A percentile compares a stretch with the other conserved stretches of the same genome.
Conservation (phyloP, 2,329 filamentous ascomycete genomes). For the Xylariomycetidae sp. region DNA sequence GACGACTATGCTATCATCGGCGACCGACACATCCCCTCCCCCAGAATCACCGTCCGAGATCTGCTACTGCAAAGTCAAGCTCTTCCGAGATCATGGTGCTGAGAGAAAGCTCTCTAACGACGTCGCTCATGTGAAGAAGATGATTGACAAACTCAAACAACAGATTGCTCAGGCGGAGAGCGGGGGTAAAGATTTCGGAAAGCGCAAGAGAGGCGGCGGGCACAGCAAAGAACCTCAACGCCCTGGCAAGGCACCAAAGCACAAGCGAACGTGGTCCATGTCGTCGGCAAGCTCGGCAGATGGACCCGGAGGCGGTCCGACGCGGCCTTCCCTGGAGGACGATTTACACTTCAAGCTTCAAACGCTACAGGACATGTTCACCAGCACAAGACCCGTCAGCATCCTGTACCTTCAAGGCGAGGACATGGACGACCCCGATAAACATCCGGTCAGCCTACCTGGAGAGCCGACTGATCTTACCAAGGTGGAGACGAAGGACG, state of each 20-base stretch:
- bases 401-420: constrained; percentile 72
- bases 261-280: constrained; percentile 94
- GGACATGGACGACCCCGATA: constrained; percentile 72
- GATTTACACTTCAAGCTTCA: constrained; percentile 74
- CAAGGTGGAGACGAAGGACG: constrained; percentile 44
- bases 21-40: constrained; percentile 42
- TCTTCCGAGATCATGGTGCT: constrained; percentile 92
- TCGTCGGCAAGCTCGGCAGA: constrained; percentile 65
- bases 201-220: constrained; percentile 51
- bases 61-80: constrained; percentile 93
- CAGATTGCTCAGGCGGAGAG: constrained; percentile 76
- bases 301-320: constrained; percentile 32
- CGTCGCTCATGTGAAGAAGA: constrained; percentile 89
- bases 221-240: constrained; percentile 48
- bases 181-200: constrained; percentile 61
- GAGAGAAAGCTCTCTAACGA: constrained; percentile 95
- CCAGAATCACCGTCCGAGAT: constrained; percentile 58
- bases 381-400: constrained; percentile 72
- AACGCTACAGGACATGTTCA: constrained; percentile 81
- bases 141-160: constrained; percentile 91
- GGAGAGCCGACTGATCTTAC: constrained; percentile 60
- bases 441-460: constrained; percentile 67
- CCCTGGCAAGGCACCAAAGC: constrained; percentile 79
- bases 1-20: constrained; percentile 58
- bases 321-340: constrained; percentile 56